These are phyloP conservation scores for Cercospora brassicicola DNA, from an alignment of 2,329 filamentous ascomycete species.

Conservation along the genomic window DNA sequence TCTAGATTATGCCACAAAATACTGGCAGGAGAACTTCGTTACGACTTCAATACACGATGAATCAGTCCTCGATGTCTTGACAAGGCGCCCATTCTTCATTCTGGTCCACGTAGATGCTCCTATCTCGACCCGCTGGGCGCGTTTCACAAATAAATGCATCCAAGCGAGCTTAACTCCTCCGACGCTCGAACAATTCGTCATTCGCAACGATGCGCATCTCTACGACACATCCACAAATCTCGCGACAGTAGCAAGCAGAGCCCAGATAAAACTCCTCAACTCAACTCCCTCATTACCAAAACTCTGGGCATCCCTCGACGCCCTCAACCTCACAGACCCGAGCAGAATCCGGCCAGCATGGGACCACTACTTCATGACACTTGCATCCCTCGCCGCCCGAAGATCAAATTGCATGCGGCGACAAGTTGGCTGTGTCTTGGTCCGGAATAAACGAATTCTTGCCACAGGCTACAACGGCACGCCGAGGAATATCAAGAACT, in stretches of 20 bases:
- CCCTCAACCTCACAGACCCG: slow-evolving; percentile 73
- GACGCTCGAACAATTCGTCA: slow-evolving; percentile 59
- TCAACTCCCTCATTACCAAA: slow-evolving; percentile 69
- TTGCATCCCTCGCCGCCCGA: slow-evolving; percentile 87
- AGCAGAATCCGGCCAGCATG: slow-evolving; percentile 82
- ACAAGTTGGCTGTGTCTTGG: slow-evolving; percentile 89
- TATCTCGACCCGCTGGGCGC: slow-evolving; percentile 76
- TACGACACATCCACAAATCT: slow-evolving; percentile 67
- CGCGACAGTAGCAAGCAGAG: slow-evolving; percentile 74
- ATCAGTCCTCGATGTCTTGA: slow-evolving; percentile 69
- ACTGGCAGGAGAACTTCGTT: slow-evolving; percentile 82
- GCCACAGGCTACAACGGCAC: slow-evolving; percentile 98
- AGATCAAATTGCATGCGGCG: slow-evolving; percentile 98
- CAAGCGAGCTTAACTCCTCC: slow-evolving; percentile 49
- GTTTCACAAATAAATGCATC: slow-evolving; percentile 64
- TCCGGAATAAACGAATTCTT: slow-evolving; percentile 81
- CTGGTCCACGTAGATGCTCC: slow-evolving; percentile 90
- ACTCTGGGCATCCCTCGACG: slow-evolving; percentile 69
- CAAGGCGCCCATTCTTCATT: slow-evolving; percentile 85
- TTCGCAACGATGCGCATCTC: slow-evolving; percentile 70
- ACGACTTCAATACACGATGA: slow-evolving; percentile 80
- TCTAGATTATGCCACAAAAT: slow-evolving; percentile 79
- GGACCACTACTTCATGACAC: slow-evolving; percentile 97
- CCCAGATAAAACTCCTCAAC: slow-evolving; percentile 84
- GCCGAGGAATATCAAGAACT: slow-evolving; percentile 84